A percentile compares a stretch with the other conserved stretches of the same genome.
Evolutionary conservation across 176 grass and related monocot species (phyloP).

Genomic region (Pontederia crassipes): DNA sequence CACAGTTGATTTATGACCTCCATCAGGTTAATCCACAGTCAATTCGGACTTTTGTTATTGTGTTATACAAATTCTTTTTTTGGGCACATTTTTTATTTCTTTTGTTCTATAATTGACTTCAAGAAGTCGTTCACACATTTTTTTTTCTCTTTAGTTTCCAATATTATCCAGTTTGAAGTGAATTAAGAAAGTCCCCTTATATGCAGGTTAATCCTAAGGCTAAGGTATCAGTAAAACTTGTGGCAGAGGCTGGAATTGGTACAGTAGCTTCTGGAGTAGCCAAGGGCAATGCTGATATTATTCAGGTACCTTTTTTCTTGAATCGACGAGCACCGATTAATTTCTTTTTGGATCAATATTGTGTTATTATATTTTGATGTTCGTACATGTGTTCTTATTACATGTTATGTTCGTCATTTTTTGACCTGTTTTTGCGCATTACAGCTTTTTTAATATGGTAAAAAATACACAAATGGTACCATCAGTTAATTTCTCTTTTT

Average conservation of each 20-base stretch:
- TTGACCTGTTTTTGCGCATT: too few relatives aligned
- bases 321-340: too few relatives aligned
- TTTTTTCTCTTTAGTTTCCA: neutral
- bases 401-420: too few relatives aligned
- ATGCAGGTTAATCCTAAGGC: slow-evolving; percentile 91
- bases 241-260: slow-evolving; percentile 96
- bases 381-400: too few relatives aligned
- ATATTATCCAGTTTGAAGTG: slow-evolving; percentile 3
- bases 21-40: slow-evolving; percentile 69
- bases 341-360: too few relatives aligned
- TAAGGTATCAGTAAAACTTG: slow-evolving; percentile 98
- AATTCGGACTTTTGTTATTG: slow-evolving; percentile 1
- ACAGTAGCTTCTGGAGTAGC: slow-evolving; percentile 99
- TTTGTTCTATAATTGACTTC: too few relatives aligned
- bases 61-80: neutral
- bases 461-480: too few relatives aligned
- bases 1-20: slow-evolving; percentile 97
- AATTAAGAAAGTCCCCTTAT: neutral
- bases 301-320: slow-evolving; percentile 46
- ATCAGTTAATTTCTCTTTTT: too few relatives aligned
- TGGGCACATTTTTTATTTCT: too few relatives aligned
- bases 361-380: too few relatives aligned
- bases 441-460: too few relatives aligned
- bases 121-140: too few relatives aligned
- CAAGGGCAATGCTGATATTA: slow-evolving; percentile 92